Percentiles rank a stretch among this genome's conserved stretches.
phyloP scores from a whole-genome alignment of 2,329 filamentous ascomycete species.

The Xylaria hypoxylon region DNA sequence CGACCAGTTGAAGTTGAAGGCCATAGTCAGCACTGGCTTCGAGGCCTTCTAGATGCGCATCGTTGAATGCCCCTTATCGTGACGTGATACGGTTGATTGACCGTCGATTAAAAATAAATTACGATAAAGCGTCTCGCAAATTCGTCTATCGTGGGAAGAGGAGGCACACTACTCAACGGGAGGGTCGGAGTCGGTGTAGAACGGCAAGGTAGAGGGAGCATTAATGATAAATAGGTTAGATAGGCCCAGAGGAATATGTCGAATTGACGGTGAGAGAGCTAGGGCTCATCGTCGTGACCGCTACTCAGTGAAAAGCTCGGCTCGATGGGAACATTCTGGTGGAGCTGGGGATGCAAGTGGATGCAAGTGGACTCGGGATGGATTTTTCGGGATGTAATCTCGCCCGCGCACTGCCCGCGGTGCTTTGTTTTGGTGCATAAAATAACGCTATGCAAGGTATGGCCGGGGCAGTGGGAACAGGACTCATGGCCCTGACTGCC shows the following conservation, averaged over 20 bases:
- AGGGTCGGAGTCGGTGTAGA: background rate
- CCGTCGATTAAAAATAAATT: constrained; percentile 24
- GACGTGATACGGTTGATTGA: constrained; percentile 16
- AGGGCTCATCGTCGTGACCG: constrained; percentile 14
- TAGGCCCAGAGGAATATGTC: background rate
- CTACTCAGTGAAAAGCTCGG: constrained; percentile 27
- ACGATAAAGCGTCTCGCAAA: constrained; percentile 7
- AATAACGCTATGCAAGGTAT: constrained; percentile 41
- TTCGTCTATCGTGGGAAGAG: constrained; percentile 28
- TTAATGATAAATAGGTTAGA: constrained; percentile 18
- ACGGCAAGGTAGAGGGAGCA: constrained; percentile 16
- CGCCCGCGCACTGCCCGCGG: background rate
- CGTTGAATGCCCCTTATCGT: constrained; percentile 31
- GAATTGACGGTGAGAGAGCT: constrained; percentile 18
- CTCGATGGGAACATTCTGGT: constrained; percentile 23
- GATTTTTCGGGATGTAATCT: constrained; percentile 30
- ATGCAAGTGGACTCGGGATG: constrained; percentile 15
- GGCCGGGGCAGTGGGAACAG: constrained; percentile 15
- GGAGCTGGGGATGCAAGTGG: background rate
- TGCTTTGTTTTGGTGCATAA: constrained; percentile 35
- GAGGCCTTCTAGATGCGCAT: constrained; percentile 51
- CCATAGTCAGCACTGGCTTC: constrained; percentile 74
- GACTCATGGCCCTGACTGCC: no score
- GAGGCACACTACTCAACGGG: background rate
- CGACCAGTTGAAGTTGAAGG: constrained; percentile 99